Evolutionary conservation across 345 rosid species (phyloP).

Genomic region (Streptanthus diversifolius): DNA sequence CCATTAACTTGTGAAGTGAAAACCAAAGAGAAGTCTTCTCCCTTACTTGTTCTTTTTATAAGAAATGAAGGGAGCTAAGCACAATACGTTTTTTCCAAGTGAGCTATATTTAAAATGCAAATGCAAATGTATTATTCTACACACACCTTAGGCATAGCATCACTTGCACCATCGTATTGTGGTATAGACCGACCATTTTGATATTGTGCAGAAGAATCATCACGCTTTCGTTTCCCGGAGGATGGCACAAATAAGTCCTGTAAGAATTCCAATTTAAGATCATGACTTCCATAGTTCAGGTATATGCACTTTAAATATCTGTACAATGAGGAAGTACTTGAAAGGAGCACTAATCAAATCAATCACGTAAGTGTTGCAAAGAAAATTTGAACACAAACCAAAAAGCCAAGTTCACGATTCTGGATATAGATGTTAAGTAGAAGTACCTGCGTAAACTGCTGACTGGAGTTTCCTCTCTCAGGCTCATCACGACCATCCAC

Average conservation of each 20-base stretch:
- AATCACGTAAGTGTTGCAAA: neutral
- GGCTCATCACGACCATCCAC: constrained; percentile 90
- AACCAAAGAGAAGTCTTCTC: too few species aligned
- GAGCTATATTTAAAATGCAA: neutral
- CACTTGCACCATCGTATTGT: constrained; percentile 94
- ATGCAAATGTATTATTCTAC: constrained; percentile 19
- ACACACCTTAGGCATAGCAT: constrained; percentile 43
- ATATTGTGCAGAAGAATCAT: constrained; percentile 60
- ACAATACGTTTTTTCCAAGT: neutral
- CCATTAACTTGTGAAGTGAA: neutral
- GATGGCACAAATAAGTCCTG: constrained; percentile 84
- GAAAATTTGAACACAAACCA: neutral
- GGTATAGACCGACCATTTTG: constrained; percentile 86
- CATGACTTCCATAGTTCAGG: neutral
- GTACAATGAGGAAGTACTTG: neutral
- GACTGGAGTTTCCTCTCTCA: constrained; percentile 70
- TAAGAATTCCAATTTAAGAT: constrained; percentile 16
- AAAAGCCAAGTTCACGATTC: neutral
- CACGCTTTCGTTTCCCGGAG: constrained; percentile 92
- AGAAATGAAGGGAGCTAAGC: neutral
- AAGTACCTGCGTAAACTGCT: constrained; percentile 76
- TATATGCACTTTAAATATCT: neutral
- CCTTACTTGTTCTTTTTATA: too few species aligned
- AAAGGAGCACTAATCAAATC: constrained; percentile 1
- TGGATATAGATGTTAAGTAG: neutral